Base-by-base conservation (phyloP, 805 yeast species). In the Metschnikowia cerradonensis region DNA sequence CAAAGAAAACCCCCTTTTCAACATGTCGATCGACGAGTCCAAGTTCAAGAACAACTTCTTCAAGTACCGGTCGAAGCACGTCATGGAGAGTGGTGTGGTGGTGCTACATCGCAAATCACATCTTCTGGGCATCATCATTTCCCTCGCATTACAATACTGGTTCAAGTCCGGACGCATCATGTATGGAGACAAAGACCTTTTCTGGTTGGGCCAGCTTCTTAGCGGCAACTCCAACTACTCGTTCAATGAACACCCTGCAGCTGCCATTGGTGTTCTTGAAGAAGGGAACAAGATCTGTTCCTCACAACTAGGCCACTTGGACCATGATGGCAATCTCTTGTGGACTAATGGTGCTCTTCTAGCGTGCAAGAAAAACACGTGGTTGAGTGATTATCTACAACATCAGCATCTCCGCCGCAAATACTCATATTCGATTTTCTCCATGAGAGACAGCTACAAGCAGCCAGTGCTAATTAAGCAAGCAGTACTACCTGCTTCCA, bases 41-140 rank as follows among this genome's bases (percentile, higher is more conserved):
- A 52, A 42, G 35, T 22, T 51, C 37, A 45, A 49, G 40, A 56
- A 52, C 48, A 55, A 55, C 49, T 55, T 56, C 26, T 54, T 52
- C 48, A 49, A 48, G 22, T 53, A 61, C 54, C 51, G 45, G 48
- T 52, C 66, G 57, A 55, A 60, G 59, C 52, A 67, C 49, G 51
- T 60, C 42, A 63, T 67, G 71, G 76, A 72, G 48, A 64, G 72
- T 30, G 76, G 76, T 11, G 62, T 72, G 43, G 72, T 68, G 32
- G 60, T 64, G 2, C 52, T 68, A 34, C 53, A 65, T 38, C 58
- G 66, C n/a, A 47, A 49, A 5, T 49, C 54, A 2, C 71, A 67
- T 53, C 49, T 55, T 22, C 50, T 45, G 47, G 61, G 61, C 1
- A 54, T 58, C 19, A 36, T 58, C 19, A 42, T 54, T 2, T 50